Percentiles rank a stretch among this genome's conserved stretches.
These are phyloP conservation scores for Elsinoe necatrix DNA, from an alignment of 2,329 filamentous ascomycete species.

Conservation along the genomic window DNA sequence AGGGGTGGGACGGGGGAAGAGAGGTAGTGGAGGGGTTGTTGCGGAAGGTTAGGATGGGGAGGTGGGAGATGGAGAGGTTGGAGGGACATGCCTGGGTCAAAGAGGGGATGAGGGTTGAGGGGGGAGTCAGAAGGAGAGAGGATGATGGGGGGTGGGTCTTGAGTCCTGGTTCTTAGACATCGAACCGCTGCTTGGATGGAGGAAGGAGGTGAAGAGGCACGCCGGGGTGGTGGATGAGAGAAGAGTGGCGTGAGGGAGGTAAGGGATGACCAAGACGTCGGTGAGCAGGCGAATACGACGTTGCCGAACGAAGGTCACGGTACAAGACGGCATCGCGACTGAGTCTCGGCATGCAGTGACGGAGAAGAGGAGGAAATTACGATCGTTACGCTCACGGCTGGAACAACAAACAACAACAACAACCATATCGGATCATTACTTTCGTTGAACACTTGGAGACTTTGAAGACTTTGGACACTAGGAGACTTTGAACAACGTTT, in stretches of 20 bases:
- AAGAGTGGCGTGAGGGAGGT: no score
- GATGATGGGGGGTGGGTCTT: constrained; percentile 36
- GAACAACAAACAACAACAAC: background rate
- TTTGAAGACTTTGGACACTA: no score
- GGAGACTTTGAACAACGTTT: background rate
- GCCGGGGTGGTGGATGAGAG: no score
- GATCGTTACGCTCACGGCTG: background rate
- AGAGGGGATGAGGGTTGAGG: constrained; percentile 60
- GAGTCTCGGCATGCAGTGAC: no score
- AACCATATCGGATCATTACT: background rate
- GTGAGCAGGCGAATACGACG: no score
- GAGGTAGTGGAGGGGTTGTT: constrained; percentile 75
- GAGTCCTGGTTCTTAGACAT: background rate
- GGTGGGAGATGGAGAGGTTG: constrained; percentile 69
- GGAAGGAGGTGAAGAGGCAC: no score
- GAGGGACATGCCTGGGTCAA: constrained; percentile 66
- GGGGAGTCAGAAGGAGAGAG: constrained; percentile 45
- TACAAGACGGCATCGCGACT: no score
- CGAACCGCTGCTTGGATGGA: background rate
- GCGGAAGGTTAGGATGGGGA: constrained; percentile 65
- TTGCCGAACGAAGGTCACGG: no score
- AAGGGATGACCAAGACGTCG: no score
- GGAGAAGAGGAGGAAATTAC: background rate
- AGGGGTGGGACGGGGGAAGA: constrained; percentile 61
- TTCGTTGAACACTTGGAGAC: background rate